A percentile compares a stretch with the other conserved stretches of the same genome.
phyloP scores from a whole-genome alignment of 2,329 filamentous ascomycete genomes.

The Corynespora cassiicola region DNA sequence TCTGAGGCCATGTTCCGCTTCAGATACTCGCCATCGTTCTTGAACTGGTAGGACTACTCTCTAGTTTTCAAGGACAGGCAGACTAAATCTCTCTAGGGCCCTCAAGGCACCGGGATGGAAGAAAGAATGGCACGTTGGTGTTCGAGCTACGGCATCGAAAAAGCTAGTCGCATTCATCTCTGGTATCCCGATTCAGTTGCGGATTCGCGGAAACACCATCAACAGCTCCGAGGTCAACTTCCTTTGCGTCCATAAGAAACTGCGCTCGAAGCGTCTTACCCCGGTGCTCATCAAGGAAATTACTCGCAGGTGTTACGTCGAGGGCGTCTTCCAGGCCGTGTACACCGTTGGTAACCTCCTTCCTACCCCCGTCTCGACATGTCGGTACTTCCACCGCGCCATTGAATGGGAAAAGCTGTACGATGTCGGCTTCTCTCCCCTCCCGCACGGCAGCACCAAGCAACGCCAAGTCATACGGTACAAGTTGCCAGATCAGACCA shows the following conservation, averaged over 20 bases:
- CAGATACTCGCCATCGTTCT: slow-evolving; percentile 87
- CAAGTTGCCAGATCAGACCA: slow-evolving; percentile 75
- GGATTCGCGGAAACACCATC: slow-evolving; percentile 77
- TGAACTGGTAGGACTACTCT: slow-evolving; percentile 74
- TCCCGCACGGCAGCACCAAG: slow-evolving; percentile 84
- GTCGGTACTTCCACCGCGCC: slow-evolving; percentile 92
- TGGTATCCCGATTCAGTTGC: slow-evolving; percentile 83
- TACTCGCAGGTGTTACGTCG: slow-evolving; percentile 86
- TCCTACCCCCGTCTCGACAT: slow-evolving; percentile 89
- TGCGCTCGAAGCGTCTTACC: slow-evolving; percentile 88
- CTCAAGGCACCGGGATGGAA: slow-evolving; percentile 94
- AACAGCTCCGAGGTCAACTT: slow-evolving; percentile 95
- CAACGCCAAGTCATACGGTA: slow-evolving; percentile 86
- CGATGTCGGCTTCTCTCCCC: slow-evolving; percentile 90
- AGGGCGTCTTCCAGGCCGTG: slow-evolving; percentile 90
- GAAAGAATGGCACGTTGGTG: slow-evolving; percentile 93
- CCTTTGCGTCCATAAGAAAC: slow-evolving; percentile 96
- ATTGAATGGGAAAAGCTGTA: slow-evolving; percentile 97
- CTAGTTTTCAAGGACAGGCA: background rate
- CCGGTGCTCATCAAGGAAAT: slow-evolving; percentile 98
- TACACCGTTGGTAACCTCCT: slow-evolving; percentile 93
- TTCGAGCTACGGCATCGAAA: slow-evolving; percentile 80
- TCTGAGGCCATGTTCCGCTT: slow-evolving; percentile 97
- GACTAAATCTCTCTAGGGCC: slow-evolving; percentile 65
- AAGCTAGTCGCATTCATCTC: slow-evolving; percentile 97